Conservation (phyloP, 352 stramenopile species). For the Hyaloperonospora brassicae region DNA sequence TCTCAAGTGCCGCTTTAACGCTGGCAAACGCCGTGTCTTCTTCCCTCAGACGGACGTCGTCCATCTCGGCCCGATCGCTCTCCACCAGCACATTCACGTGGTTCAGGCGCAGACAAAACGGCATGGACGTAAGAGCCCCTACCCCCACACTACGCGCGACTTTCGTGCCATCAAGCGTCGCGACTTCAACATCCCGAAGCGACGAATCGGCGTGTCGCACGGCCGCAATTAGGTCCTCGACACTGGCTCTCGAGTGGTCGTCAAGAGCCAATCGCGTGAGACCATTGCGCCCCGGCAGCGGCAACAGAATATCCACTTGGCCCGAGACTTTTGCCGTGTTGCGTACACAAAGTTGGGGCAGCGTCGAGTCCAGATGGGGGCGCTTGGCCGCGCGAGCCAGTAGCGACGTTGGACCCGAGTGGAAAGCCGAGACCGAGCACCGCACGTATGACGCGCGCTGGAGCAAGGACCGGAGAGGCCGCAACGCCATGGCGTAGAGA, state of each 20-base stretch:
- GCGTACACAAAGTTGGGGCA: slow-evolving; percentile 38
- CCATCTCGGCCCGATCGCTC: slow-evolving; percentile 29
- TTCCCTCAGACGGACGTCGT: slow-evolving; percentile 23
- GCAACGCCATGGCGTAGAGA: slow-evolving; percentile 7
- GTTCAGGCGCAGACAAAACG: slow-evolving; percentile 67
- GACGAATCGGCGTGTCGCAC: slow-evolving; percentile 41
- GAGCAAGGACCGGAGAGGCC: slow-evolving; percentile 4
- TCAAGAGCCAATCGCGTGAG: slow-evolving; percentile 44
- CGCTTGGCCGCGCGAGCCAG: slow-evolving; percentile 11
- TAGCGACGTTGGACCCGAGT: slow-evolving; percentile 17
- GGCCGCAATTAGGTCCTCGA: slow-evolving; percentile 46
- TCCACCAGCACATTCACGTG: slow-evolving; percentile 51
- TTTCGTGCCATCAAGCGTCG: slow-evolving; percentile 56
- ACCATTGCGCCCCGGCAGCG: slow-evolving; percentile 44
- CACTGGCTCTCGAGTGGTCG: slow-evolving; percentile 31
- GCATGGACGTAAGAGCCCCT: slow-evolving; percentile 48
- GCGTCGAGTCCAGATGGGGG: slow-evolving; percentile 10
- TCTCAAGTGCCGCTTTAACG: slow-evolving; percentile 56
- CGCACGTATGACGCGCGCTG: slow-evolving; percentile 4
- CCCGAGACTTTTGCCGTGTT: slow-evolving; percentile 33
- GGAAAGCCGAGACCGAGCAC: slow-evolving; percentile 7
- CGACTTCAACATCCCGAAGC: slow-evolving; percentile 60
- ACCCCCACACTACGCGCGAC: slow-evolving; percentile 59
- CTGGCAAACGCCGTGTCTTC: slow-evolving; percentile 58
- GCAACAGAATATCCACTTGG: slow-evolving; percentile 47